Conservation (phyloP, 1,284 basidiomycete genomes). For the Ceratobasidium sp. region DNA sequence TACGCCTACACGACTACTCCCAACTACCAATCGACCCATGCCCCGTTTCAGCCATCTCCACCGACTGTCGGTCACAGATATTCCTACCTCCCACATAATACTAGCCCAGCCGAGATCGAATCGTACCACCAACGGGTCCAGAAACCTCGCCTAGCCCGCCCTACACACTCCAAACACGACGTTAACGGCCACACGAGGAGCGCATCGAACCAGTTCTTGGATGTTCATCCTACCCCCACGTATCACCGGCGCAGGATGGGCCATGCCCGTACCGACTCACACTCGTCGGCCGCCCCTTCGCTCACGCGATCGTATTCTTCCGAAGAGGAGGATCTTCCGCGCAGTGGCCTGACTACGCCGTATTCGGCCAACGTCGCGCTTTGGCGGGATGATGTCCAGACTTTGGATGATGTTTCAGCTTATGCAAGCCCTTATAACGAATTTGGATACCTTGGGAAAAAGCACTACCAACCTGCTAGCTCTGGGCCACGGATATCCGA, state of each 20-base stretch:
- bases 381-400: slow-evolving; percentile 21
- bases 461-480: not conserved
- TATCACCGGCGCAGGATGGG: slow-evolving; percentile 16
- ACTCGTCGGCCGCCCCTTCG: slow-evolving; percentile 22
- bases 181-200: not conserved
- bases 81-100: slow-evolving; percentile 23
- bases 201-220: slow-evolving; percentile 26
- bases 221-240: slow-evolving; percentile 9
- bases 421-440: not conserved
- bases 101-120: slow-evolving; percentile 4
- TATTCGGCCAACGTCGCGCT: slow-evolving; percentile 32
- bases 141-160: not conserved
- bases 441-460: not conserved
- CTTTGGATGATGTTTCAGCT: not conserved
- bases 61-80: not conserved
- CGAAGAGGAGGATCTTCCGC: slow-evolving; percentile 39
- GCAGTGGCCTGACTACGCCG: slow-evolving; percentile 11
- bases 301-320: slow-evolving; percentile 46
- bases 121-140: slow-evolving; percentile 18
- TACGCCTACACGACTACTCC: slow-evolving; percentile 44
- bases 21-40: slow-evolving; percentile 7
- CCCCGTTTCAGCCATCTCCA: slow-evolving; percentile 9
- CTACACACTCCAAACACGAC: slow-evolving; percentile 8
- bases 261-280: slow-evolving; percentile 17
- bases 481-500: not conserved